Evolutionary conservation across 129 eudicot species (phyloP).

Genomic region (Kitagawia praeruptora): DNA sequence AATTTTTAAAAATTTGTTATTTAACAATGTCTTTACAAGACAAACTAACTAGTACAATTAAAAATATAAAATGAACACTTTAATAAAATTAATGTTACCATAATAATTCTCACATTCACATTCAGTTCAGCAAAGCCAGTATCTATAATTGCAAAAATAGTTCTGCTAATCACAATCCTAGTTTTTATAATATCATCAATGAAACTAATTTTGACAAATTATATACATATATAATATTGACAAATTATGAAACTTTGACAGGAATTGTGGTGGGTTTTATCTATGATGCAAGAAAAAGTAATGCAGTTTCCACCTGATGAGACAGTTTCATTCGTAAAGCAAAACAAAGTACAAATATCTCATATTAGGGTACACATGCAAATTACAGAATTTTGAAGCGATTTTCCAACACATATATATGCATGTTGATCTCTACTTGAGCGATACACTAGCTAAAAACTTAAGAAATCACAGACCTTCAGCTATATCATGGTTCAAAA

Average conservation of each 20-base stretch:
- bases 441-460: background rate
- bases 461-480: slow-evolving; percentile 7
- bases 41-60: no score
- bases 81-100: no score
- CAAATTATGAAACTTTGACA: background rate
- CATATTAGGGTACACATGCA: slow-evolving; percentile 8
- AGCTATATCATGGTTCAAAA: slow-evolving; percentile 11
- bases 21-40: no score
- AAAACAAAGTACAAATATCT: background rate
- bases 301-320: slow-evolving; percentile 8
- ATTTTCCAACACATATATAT: background rate
- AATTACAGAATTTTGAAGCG: background rate
- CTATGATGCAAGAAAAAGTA: slow-evolving; percentile 12
- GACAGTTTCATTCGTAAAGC: slow-evolving; percentile 5
- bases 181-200: no score
- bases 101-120: no score
- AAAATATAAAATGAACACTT: no score
- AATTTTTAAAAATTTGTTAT: no score
- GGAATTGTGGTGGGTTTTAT: slow-evolving; percentile 15
- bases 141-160: no score
- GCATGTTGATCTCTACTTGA: slow-evolving; percentile 11
- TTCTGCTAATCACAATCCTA: no score
- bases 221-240: background rate
- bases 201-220: no score
- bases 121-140: no score